Evolutionary conservation across 495 filamentous ascomycete genomes (phyloP).

Genomic region (Talaromyces ruber): DNA sequence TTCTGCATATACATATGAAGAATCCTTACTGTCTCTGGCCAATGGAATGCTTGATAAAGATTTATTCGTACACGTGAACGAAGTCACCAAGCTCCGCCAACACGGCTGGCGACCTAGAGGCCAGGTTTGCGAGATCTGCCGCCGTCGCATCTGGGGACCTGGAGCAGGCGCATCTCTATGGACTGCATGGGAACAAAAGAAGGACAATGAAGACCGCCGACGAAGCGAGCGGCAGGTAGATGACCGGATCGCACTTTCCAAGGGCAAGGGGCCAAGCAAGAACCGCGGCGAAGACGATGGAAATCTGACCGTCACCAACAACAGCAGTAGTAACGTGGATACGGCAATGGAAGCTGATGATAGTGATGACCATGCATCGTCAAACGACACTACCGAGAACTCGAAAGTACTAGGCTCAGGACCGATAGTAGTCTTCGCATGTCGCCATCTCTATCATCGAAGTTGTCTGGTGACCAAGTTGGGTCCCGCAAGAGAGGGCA

Average conservation of each 20-base stretch:
- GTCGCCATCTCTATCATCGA: constrained; percentile 46
- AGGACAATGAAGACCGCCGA: constrained; percentile 34
- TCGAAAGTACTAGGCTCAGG: not conserved
- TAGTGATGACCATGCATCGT: not conserved
- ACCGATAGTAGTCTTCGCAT: constrained; percentile 43
- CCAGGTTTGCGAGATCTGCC: constrained; percentile 81
- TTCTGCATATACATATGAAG: constrained; percentile 89
- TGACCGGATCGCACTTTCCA: constrained; percentile 22
- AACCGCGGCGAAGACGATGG: not conserved
- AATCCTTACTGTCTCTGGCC: constrained; percentile 74
- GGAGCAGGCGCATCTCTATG: constrained; percentile 72
- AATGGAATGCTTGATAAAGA: constrained; percentile 83
- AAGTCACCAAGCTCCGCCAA: constrained; percentile 66
- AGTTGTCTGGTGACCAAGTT: constrained; percentile 30
- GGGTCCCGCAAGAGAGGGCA: not conserved
- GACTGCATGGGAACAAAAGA: constrained; percentile 66
- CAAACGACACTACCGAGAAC: not conserved
- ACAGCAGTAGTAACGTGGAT: not conserved
- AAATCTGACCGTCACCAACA: not conserved
- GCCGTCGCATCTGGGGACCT: constrained; percentile 78
- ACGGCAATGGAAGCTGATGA: not conserved
- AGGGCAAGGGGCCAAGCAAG: constrained; percentile 29
- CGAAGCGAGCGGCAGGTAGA: constrained; percentile 17
- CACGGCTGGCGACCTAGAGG: constrained; percentile 82
- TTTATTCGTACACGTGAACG: constrained; percentile 74